Evolutionary conservation across 768 basidiomycete species (phyloP), one percentile per base, ranked within the genome.

Genomic region (Phallus indusiatus): DNA sequence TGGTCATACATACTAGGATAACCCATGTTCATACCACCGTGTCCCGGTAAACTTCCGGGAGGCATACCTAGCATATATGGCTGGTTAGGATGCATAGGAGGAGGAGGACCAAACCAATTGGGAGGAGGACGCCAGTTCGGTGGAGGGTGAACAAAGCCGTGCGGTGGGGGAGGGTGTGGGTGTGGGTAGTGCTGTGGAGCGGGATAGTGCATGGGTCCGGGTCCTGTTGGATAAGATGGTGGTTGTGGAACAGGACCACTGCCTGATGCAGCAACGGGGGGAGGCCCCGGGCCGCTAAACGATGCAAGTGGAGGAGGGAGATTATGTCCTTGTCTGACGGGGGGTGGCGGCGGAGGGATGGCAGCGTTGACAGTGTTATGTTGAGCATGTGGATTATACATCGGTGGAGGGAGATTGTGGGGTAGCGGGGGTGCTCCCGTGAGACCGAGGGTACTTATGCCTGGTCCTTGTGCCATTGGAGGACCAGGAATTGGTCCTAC

Each of bases 351-450:
- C 11, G 37, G 54, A 28, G 28, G 33, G 42, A 56, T 36, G 54
- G 28, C 7, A 4, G 20, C 36, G 17, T 56, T 54, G 17, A 70
- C 70, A 47, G 2, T 20, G 22, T 20, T 4, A 24, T n/a, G 2
- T 16, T 28, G 34, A 24, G 21, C 22, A 35, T 35, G 53, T 1
- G 53, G 53, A 36, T 54, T 54, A 54, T 36, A 36, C 24, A 33
- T 54, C 9, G 53, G 53, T 2, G 21, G 34, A 16, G 18, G 36
- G 35, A 24, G 18, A 36, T 36, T 24, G 54, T 55, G 47, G 20
- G 22, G 18, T 6, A 22, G 54, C 9, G 54, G 54, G 18, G 54
- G 54, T 4, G 24, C 36, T 35, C 14, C 36, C 14, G 22, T 36
- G 14, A 35, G 20, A 22, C 18, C 20, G 24, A 10, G 8, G n/a